Conservation (phyloP, 306 rosid genomes). For the Gastrolobium bilobum region DNA sequence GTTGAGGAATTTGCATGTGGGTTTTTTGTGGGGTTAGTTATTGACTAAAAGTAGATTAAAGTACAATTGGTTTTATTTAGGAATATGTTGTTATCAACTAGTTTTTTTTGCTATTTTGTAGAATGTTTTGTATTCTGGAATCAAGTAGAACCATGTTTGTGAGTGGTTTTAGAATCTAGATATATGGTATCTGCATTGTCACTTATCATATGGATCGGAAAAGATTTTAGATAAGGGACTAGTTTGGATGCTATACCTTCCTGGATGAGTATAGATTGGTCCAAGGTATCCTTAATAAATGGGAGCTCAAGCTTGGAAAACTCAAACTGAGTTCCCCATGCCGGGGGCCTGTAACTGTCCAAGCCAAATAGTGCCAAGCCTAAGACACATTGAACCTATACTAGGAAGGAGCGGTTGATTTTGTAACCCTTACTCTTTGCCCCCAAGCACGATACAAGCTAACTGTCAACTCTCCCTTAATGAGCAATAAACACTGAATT, state of each 20-base stretch:
- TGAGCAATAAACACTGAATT: neutral
- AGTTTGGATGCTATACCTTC: neutral
- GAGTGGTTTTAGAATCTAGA: conserved; percentile 15
- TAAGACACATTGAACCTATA: no score
- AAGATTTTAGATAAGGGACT: conserved; percentile 4
- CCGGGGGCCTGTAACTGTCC: no score
- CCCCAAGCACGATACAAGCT: neutral
- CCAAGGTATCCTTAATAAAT: neutral
- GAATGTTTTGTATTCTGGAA: conserved; percentile 3
- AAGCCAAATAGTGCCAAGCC: no score
- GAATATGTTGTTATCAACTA: conserved; percentile 3
- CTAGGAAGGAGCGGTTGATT: neutral
- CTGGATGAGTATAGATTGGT: neutral
- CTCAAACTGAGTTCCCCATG: neutral
- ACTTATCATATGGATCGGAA: neutral
- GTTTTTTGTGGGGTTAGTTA: conserved; percentile 4
- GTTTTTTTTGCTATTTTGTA: neutral
- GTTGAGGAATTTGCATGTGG: neutral
- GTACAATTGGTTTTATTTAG: conserved; percentile 27
- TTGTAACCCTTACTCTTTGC: neutral
- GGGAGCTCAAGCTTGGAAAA: no score
- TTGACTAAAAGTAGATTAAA: conserved; percentile 1
- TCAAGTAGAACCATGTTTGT: neutral
- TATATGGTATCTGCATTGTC: neutral
- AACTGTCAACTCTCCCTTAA: neutral